A percentile compares a stretch with the other conserved stretches of the same genome.
These are phyloP conservation scores for Didymosphaeria variabile DNA, from an alignment of 2,329 filamentous ascomycete genomes.

Conservation along the genomic window DNA sequence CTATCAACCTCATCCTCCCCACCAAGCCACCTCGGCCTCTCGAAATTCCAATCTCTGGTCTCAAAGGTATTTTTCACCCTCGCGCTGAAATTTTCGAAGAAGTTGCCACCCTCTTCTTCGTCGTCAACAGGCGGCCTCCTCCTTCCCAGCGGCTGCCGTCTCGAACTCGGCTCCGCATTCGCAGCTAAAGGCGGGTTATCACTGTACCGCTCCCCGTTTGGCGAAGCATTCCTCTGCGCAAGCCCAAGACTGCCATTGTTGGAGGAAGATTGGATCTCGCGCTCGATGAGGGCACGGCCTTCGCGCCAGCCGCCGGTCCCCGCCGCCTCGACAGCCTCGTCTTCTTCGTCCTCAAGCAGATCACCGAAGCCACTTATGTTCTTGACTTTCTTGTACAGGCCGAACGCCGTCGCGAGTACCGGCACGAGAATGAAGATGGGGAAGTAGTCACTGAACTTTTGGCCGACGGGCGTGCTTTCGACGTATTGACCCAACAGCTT, in stretches of 20 bases:
- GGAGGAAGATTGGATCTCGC: slow-evolving; percentile 67
- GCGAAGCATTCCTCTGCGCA: slow-evolving; percentile 28
- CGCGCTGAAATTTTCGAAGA: slow-evolving; percentile 84
- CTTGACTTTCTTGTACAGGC: slow-evolving; percentile 84
- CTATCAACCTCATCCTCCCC: slow-evolving; percentile 53
- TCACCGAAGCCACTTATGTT: slow-evolving; percentile 81
- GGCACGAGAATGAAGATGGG: slow-evolving; percentile 88
- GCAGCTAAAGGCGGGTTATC: slow-evolving; percentile 27
- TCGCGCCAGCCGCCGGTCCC: slow-evolving; percentile 90
- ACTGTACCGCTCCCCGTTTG: slow-evolving; percentile 36
- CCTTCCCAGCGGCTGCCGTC: slow-evolving; percentile 25
- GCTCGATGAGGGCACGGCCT: slow-evolving; percentile 87
- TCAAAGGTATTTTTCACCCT: slow-evolving; percentile 93
- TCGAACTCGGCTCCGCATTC: slow-evolving; percentile 23
- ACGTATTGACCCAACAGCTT: slow-evolving; percentile 84
- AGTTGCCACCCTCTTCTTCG: slow-evolving; percentile 76
- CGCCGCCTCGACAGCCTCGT: slow-evolving; percentile 70
- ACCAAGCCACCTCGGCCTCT: slow-evolving; percentile 84
- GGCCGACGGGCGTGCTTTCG: slow-evolving; percentile 81
- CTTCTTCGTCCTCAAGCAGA: slow-evolving; percentile 77
- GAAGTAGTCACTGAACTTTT: slow-evolving; percentile 87
- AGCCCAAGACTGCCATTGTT: slow-evolving; percentile 44
- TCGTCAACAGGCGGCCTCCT: slow-evolving; percentile 50
- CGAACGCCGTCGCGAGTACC: slow-evolving; percentile 85
- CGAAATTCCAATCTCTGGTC: slow-evolving; percentile 60